Conservation (phyloP, 2,329 filamentous ascomycete species). For the Ascochyta clinopodiicola region DNA sequence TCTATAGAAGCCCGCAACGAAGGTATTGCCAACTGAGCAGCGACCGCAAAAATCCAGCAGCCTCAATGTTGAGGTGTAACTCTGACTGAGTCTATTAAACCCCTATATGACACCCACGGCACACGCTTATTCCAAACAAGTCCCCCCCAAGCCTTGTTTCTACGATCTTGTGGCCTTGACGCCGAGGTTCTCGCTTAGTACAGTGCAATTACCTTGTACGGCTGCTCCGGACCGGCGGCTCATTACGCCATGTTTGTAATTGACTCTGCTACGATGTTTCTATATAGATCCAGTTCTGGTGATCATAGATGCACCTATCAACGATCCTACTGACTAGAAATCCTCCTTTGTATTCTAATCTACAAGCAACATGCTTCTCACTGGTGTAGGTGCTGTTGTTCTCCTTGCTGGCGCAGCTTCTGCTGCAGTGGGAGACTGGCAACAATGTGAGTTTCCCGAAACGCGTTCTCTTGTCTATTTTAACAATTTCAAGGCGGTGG, state of each 20-base stretch:
- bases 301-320: not conserved
- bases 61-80: not conserved
- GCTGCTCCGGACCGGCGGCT: conserved; percentile 14
- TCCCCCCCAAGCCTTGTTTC: not conserved
- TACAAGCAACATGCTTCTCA: conserved; percentile 29
- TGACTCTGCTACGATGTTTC: not conserved
- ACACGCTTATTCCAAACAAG: not conserved
- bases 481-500: conserved; percentile 37
- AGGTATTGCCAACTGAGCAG: not conserved
- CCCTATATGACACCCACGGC: not conserved
- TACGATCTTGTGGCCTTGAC: not conserved
- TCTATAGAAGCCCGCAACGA: not conserved
- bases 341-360: not conserved
- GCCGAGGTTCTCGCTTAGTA: conserved; percentile 6
- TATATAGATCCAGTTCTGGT: conserved; percentile 5
- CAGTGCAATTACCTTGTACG: conserved; percentile 18
- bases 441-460: conserved; percentile 37
- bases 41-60: not conserved
- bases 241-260: not conserved
- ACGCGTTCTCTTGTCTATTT: not conserved
- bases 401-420: conserved; percentile 32
- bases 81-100: not conserved
- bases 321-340: not conserved
- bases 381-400: conserved; percentile 25
- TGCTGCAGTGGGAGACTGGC: conserved; percentile 40